Evolutionary conservation across 768 basidiomycete species (phyloP), one percentile per base, ranked within the genome.

Genomic region (Xerocomellus dryophilus): DNA sequence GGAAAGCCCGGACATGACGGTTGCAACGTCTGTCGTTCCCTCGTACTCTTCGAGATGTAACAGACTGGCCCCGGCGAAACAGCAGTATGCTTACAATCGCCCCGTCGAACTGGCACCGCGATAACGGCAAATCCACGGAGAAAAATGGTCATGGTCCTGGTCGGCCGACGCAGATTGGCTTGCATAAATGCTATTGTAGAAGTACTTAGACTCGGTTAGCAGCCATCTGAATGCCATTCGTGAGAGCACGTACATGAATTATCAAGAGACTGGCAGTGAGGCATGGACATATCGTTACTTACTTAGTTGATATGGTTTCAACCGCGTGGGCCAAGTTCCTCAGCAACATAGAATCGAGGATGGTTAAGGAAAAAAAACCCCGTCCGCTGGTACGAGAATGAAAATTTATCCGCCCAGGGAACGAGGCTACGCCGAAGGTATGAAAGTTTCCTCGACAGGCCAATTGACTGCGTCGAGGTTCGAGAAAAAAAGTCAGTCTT

Each of bases 381-480:
- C 1, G 4, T 25, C 25, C 5, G 25, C 4, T 23, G 23, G 23
- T 34, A 56, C 57, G 53, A 61, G 56, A 23, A 25, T 55, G 65
- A 42, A 52, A 10, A 1, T 56, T 46, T 11, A 45, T 72, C 53
- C 69, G 10, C 66, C 62, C 65, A 71, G 66, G 66, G 68, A 72
- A 72, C 66, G 68, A 71, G 70, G 62, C 70, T 40, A 32, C 58
- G 47, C 21, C 58, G 44, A 53, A 53, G 65, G 60, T 47, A 29
- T 25, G 34, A 36, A 38, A 3, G 11, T 11, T 46, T 59, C 59
- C 51, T 54, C 60, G 51, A 50, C 49, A 44, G 60, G 71, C 66
- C 61, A 70, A 67, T 66, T 60, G 50, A 68, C 70, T 67, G 68
- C 67, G 60, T 50, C 17, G 23, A n/a, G n/a, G 44, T 44, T 17